Evolutionary conservation across 257 asterid genomes (phyloP).

Genomic region (Cinchona pubescens): DNA sequence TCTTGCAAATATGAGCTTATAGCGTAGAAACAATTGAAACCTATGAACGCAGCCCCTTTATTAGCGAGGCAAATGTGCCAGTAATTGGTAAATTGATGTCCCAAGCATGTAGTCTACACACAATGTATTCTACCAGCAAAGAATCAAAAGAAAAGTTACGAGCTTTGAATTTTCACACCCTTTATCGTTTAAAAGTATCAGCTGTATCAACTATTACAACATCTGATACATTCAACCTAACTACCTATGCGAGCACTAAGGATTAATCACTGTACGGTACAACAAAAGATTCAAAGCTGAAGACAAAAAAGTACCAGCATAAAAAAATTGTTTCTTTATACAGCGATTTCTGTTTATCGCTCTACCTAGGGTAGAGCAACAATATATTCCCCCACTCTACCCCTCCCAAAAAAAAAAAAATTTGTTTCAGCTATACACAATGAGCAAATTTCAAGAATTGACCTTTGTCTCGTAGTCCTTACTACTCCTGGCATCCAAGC

Average conservation of each 20-base stretch:
- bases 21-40: background rate
- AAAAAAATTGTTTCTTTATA: slow-evolving; percentile 19
- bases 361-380: slow-evolving; percentile 2
- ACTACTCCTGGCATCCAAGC: slow-evolving; percentile 29
- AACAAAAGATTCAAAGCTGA: background rate
- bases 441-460: slow-evolving; percentile 19
- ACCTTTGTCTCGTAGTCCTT: slow-evolving; percentile 38
- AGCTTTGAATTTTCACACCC: background rate
- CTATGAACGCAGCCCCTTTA: background rate
- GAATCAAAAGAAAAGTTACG: background rate
- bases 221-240: background rate
- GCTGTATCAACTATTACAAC: background rate
- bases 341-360: background rate
- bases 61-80: background rate
- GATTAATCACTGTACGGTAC: background rate
- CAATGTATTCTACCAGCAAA: background rate
- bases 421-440: background rate
- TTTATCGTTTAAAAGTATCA: background rate
- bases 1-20: background rate
- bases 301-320: slow-evolving; percentile 16
- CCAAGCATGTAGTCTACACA: background rate
- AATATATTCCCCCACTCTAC: too few species aligned
- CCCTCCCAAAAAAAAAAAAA: background rate
- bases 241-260: background rate
- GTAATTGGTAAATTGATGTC: background rate